Evolutionary conservation across 768 basidiomycete genomes (phyloP).

Genomic region (Hypholoma sublateritium): DNA sequence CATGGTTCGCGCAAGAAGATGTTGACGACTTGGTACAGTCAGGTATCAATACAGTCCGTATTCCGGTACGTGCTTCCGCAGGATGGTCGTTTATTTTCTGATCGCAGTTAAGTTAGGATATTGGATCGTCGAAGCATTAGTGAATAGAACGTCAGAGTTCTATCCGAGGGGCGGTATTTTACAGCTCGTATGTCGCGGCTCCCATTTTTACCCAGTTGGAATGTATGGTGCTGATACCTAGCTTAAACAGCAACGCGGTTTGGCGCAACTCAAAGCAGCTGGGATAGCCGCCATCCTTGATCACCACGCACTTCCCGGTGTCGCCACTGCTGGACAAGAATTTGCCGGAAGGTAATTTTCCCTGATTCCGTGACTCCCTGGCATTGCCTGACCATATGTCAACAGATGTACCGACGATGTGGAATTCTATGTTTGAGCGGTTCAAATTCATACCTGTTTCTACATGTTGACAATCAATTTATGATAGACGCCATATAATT

Average conservation of each 20-base stretch:
- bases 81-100: neutral
- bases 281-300: constrained; percentile 66
- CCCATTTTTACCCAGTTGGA: neutral
- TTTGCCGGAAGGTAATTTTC: constrained; percentile 67
- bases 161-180: constrained; percentile 70
- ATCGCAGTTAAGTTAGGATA: constrained; percentile 60
- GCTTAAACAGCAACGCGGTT: constrained; percentile 54
- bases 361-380: neutral
- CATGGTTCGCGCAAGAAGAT: constrained; percentile 71
- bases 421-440: constrained; percentile 63
- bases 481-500: constrained; percentile 66
- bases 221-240: neutral
- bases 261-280: constrained; percentile 56
- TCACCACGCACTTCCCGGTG: constrained; percentile 73
- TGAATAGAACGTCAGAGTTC: constrained; percentile 57
- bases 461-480: neutral
- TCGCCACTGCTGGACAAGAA: constrained; percentile 55
- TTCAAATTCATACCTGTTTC: too few relatives aligned
- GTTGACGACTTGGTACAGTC: constrained; percentile 50
- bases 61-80: constrained; percentile 50
- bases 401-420: constrained; percentile 64
- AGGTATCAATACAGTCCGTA: constrained; percentile 75
- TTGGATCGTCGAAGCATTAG: constrained; percentile 78
- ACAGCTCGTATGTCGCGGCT: constrained; percentile 49
- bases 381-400: constrained; percentile 1